Evolutionary conservation across 1,284 basidiomycete genomes (phyloP).

Genomic region (Irpex sp.): DNA sequence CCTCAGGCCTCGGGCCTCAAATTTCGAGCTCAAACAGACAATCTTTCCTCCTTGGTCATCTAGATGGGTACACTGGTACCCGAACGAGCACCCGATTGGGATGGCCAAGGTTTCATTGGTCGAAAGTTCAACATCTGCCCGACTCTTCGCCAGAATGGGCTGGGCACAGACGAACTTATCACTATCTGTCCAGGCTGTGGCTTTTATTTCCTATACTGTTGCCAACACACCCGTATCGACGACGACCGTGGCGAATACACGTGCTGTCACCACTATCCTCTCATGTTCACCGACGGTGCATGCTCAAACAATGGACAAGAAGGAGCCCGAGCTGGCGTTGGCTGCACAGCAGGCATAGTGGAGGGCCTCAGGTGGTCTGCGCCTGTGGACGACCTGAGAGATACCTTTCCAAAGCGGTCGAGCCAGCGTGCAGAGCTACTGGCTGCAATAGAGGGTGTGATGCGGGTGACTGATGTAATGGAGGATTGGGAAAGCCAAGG

Average conservation of each 20-base stretch:
- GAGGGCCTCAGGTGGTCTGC: background rate
- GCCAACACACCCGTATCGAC: background rate
- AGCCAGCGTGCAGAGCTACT: conserved; percentile 35
- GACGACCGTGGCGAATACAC: background rate
- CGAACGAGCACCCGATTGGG: too few species aligned
- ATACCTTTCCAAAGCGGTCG: conserved; percentile 17
- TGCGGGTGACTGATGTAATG: background rate
- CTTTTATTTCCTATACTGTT: background rate
- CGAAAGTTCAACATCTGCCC: too few species aligned
- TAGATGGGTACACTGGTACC: too few species aligned
- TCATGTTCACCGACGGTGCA: background rate
- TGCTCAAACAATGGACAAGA: background rate
- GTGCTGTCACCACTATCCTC: background rate
- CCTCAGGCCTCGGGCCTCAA: too few species aligned
- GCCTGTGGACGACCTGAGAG: conserved; percentile 1
- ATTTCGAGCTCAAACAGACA: too few species aligned
- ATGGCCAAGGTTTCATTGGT: too few species aligned
- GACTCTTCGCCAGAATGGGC: too few species aligned
- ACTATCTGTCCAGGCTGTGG: background rate
- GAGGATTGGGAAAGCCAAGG: background rate
- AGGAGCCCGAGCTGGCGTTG: background rate
- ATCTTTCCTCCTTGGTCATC: too few species aligned
- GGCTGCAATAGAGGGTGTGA: conserved; percentile 28
- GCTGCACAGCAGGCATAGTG: background rate
- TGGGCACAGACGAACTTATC: too few species aligned